These are phyloP conservation scores for Castanea mollissima DNA, from an alignment of 306 rosid species.

Conservation along the genomic window DNA sequence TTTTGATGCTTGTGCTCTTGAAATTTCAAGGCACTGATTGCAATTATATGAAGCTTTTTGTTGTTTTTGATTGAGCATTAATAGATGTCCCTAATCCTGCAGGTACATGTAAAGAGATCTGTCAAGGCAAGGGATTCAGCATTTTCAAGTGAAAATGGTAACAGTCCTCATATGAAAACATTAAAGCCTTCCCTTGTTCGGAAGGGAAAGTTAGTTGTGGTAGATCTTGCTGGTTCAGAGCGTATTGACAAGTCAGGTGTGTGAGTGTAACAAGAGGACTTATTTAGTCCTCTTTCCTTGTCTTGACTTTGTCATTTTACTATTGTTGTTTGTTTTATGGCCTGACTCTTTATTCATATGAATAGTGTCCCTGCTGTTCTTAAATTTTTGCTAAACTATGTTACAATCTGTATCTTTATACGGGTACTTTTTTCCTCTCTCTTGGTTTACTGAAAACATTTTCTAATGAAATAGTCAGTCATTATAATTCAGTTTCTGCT, in stretches of 20 bases:
- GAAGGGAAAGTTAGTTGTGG: constrained; percentile 89
- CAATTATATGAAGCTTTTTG: constrained; percentile 13
- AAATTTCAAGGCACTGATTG: constrained; percentile 25
- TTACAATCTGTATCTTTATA: neutral
- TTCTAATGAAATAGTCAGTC: neutral
- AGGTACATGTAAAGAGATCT: constrained; percentile 83
- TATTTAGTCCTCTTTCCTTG: neutral
- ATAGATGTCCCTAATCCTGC: constrained; percentile 23
- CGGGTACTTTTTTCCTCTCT: neutral
- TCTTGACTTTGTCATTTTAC: constrained; percentile 11
- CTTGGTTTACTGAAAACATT: neutral
- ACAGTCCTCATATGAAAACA: constrained; percentile 56
- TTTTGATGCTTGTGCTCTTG: constrained; percentile 21
- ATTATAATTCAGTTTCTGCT: neutral
- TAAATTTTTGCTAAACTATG: neutral
- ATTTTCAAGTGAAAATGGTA: constrained; percentile 68
- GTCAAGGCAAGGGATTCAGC: constrained; percentile 72
- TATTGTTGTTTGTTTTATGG: constrained; percentile 13
- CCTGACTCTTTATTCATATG: neutral
- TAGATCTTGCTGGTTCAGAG: constrained; percentile 99
- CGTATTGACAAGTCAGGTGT: constrained; percentile 94
- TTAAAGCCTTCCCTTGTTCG: constrained; percentile 76
- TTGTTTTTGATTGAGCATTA: constrained; percentile 24
- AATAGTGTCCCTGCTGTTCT: neutral
- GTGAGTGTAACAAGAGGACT: constrained; percentile 23